Base-by-base conservation (phyloP, 2,329 filamentous ascomycete genomes). In the Aspergillus uvarum region DNA sequence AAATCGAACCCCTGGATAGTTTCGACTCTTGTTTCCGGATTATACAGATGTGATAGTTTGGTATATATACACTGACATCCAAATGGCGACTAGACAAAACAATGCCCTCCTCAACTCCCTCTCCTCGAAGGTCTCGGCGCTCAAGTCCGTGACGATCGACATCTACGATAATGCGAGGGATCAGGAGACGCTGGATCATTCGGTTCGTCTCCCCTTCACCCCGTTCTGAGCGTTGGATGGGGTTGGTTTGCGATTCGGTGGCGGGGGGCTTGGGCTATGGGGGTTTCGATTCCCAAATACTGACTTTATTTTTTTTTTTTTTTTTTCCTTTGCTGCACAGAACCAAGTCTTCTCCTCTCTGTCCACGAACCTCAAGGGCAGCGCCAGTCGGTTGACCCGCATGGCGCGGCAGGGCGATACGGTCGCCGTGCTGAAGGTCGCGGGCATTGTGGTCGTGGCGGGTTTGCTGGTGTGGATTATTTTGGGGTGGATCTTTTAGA, bases 81-180 rank as follows among this genome's bases (percentile, higher is more conserved):
- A 16, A 12, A 2, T 35, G 14, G 11, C 35, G 59, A 63, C 32
- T 64, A 87, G 86, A 70, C 95, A 99, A 79, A 99, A 99, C 81
- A 96, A 98, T 79, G 88, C 91, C 67, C 92, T 94, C 69, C 90
- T 99, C 59, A 89, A 94, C 71, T 92, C 96, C 75, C 89, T 99
- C 42, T 90, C 90, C 16, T 85, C 87, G 66, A 99, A 99, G 80
- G 93, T 98, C 58, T 91, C 91, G 19, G 92, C 92, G 55, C 85
- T 99, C 64, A 92, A 94, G 72, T 91, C 90, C 76, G 92, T 99
- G 54, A 99, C 95, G 47, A 87, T 98, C 66, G 92, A 99, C 80
- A 99, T 99, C 72, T 97, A 98, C 83, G 93, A 98, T 79, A 92
- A 95, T 75, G 95, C 95, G 53, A 87, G 92, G 60, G 87, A 91